Base-by-base conservation (phyloP, 345 rosid genomes). In the Lepidium sativum region DNA sequence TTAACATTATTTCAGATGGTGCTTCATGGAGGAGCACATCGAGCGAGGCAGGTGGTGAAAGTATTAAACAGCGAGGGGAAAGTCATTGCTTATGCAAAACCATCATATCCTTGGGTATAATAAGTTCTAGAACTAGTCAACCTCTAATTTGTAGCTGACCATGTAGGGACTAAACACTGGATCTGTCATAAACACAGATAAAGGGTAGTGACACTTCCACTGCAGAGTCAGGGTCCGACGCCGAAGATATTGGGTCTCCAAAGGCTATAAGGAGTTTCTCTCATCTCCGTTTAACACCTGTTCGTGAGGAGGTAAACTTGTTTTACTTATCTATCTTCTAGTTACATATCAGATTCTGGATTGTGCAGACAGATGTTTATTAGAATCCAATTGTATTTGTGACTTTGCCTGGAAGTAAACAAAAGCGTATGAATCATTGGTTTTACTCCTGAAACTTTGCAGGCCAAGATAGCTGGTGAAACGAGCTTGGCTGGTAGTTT, bases 221-320 rank as follows among this genome's bases (percentile, higher is more conserved):
- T 23, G 97, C 97, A 8, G 99, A 95, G 77, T 95, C 99, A 20
- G 99, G 99, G 64, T 95, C 99, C 54, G 99, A 95, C 70, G 96
- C 97, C 32, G 99, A 95, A 79, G 97, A 95, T 56, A 82, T 91
- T 31, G 74, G 84, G 20, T 95, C 99, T 41, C 99, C 99, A 10
- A 95, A 91, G 70, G 97, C 99, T 72, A 68, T 80, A 68, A 91
- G 78, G 81, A 86, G 82, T 73, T 95, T 75, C 73, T 80, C 99
- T 20, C 91, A 88, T 74, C 96, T 91, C 71, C 83, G 90, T 17
- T 75, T 95, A 79, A 91, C 99, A 29, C 99, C 99, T 67, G 99
- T 95, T 64, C 95, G 90, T 13, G 99, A 95, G 72, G 99, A 95
- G 76, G 99, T 95, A 68, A 53, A 31, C 51, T 13, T 4, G 1